phyloP scores from a whole-genome alignment of 1,139 yeast species.

The Hanseniaspora uvarum region DNA sequence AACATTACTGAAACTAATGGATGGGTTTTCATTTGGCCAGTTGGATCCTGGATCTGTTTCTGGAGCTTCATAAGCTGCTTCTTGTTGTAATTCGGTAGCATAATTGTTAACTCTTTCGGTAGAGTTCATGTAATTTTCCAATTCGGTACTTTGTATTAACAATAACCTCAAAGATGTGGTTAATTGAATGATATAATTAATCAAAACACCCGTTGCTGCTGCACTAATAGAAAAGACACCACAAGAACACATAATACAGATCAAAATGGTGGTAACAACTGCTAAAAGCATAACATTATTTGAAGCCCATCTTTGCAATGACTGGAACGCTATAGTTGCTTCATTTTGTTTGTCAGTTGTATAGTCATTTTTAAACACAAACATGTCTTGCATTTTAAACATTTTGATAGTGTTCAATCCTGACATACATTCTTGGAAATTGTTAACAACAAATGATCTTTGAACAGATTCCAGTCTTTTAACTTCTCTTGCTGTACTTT shows the following conservation, averaged over 20 bases:
- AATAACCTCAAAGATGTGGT: constrained; percentile 42
- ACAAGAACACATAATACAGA: constrained; percentile 50
- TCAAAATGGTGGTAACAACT: constrained; percentile 37
- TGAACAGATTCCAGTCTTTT: constrained; percentile 71
- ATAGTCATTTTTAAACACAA: constrained; percentile 38
- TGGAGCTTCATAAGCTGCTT: constrained; percentile 41
- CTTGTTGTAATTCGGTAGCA: constrained; percentile 54
- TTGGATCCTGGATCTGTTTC: constrained; percentile 42
- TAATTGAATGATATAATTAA: constrained; percentile 48
- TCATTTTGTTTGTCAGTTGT: constrained; percentile 53
- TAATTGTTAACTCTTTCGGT: constrained; percentile 66
- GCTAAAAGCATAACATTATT: constrained; percentile 49
- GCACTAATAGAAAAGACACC: constrained; percentile 52
- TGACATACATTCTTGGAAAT: constrained; percentile 57
- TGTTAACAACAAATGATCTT: constrained; percentile 61
- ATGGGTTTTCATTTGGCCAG: constrained; percentile 47
- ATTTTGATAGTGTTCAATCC: constrained; percentile 62
- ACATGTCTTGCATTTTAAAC: constrained; percentile 40
- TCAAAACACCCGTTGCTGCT: constrained; percentile 59
- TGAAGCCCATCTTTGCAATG: constrained; percentile 65
- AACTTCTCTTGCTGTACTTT: constrained; percentile 32
- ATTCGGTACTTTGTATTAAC: constrained; percentile 44
- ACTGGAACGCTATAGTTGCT: constrained; percentile 52
- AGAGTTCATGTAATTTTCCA: constrained; percentile 70
- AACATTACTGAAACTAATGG: constrained; percentile 46